Percentiles rank a stretch among this genome's conserved stretches.
phyloP scores from a whole-genome alignment of 371 early-diverging fungal species.

The Mortierella sp. region DNA sequence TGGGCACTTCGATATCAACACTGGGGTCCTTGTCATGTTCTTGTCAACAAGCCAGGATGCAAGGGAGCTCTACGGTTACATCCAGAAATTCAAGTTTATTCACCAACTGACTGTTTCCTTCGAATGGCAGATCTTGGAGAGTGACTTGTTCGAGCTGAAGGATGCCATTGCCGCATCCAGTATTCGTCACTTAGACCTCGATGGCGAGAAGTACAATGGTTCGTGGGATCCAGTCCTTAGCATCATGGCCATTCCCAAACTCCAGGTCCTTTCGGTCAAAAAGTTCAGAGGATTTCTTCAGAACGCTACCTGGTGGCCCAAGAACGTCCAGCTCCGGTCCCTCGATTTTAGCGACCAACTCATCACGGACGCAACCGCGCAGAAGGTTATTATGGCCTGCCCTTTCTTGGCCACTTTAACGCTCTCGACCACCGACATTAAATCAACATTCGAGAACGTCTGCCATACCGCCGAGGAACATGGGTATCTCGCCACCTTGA shows the following conservation, averaged over 20 bases:
- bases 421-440: neutral
- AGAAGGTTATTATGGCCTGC: neutral
- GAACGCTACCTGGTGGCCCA: neutral
- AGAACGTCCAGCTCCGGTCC: neutral
- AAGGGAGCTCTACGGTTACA: neutral
- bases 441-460: neutral
- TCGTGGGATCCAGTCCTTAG: neutral
- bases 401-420: neutral
- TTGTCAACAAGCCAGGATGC: neutral
- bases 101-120: neutral
- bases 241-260: neutral
- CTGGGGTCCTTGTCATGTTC: neutral
- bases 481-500: neutral
- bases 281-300: neutral
- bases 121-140: neutral
- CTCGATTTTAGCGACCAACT: neutral
- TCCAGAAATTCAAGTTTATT: neutral
- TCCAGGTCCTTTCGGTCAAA: neutral
- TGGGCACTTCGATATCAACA: neutral
- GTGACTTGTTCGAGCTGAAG: neutral
- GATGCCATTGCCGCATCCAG: neutral
- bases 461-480: neutral
- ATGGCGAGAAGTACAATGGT: neutral
- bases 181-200: neutral
- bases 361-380: neutral